Evolutionary conservation across 2,329 filamentous ascomycete genomes (phyloP).

Genomic region (Cordyceps cateniannulata): DNA sequence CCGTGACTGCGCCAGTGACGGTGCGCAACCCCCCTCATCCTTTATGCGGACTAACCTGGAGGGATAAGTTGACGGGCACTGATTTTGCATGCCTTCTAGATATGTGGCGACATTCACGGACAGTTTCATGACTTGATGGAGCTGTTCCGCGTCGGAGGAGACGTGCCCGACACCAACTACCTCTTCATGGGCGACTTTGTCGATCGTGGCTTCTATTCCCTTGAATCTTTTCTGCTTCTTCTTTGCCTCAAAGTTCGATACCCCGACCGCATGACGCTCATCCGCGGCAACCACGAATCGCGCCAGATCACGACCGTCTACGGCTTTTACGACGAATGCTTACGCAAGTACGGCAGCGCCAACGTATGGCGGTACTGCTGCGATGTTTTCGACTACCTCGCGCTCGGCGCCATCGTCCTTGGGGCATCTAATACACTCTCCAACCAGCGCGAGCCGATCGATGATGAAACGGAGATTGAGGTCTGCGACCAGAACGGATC

Average conservation of each 20-base stretch:
- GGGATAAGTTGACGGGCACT: background rate
- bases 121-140: conserved; percentile 98
- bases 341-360: conserved; percentile 91
- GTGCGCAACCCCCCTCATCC: conserved; percentile 38
- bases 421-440: conserved; percentile 66
- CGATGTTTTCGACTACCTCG: conserved; percentile 96
- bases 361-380: conserved; percentile 98
- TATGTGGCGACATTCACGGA: conserved; percentile 95
- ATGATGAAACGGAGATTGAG: conserved; percentile 83
- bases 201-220: conserved; percentile 94
- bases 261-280: conserved; percentile 92
- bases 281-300: conserved; percentile 92
- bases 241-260: conserved; percentile 96
- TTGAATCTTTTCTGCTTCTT: conserved; percentile 93
- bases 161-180: conserved; percentile 93
- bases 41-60: background rate
- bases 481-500: conserved; percentile 80
- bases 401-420: conserved; percentile 82
- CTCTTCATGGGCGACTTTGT: conserved; percentile 99
- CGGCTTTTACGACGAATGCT: conserved; percentile 95
- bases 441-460: conserved; percentile 40
- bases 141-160: conserved; percentile 85
- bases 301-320: conserved; percentile 96
- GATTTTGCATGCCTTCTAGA: conserved; percentile 39
- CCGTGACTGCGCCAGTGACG: conserved; percentile 89